phyloP scores from a whole-genome alignment of 305 asterid species.

The Fraxinus sp. region DNA sequence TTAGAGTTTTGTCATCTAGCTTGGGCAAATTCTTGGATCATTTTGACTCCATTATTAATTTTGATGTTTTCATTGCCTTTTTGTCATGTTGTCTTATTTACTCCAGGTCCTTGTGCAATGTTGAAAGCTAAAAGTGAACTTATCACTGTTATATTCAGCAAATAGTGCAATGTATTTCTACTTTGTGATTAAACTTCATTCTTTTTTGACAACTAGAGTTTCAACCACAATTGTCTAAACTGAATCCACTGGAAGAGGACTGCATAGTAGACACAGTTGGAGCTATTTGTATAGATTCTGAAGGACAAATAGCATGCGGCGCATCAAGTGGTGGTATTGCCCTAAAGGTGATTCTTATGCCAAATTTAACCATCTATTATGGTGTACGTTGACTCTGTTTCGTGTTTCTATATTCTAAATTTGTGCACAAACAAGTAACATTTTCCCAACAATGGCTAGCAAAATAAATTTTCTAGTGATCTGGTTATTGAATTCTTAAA shows the following conservation, averaged over 20 bases:
- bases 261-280: constrained; percentile 78
- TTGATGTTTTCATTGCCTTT: not conserved
- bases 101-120: constrained; percentile 1
- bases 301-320: constrained; percentile 80
- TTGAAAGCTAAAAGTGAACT: not conserved
- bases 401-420: not conserved
- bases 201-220: constrained; percentile 32
- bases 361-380: constrained; percentile 1
- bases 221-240: constrained; percentile 33
- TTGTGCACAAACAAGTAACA: not conserved
- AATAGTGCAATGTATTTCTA: not conserved
- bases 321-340: constrained; percentile 98
- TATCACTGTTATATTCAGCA: constrained; percentile 10
- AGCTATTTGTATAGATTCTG: constrained; percentile 80
- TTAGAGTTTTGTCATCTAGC: not conserved
- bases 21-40: not conserved
- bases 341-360: constrained; percentile 60
- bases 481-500: not conserved
- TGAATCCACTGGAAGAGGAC: constrained; percentile 44
- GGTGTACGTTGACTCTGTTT: not conserved
- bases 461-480: not conserved
- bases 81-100: not conserved
- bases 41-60: not conserved
- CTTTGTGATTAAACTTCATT: constrained; percentile 16
- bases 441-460: constrained; percentile 7